Conservation (phyloP, 2,329 filamentous ascomycete species). For the Penicillium sclerotigenum region DNA sequence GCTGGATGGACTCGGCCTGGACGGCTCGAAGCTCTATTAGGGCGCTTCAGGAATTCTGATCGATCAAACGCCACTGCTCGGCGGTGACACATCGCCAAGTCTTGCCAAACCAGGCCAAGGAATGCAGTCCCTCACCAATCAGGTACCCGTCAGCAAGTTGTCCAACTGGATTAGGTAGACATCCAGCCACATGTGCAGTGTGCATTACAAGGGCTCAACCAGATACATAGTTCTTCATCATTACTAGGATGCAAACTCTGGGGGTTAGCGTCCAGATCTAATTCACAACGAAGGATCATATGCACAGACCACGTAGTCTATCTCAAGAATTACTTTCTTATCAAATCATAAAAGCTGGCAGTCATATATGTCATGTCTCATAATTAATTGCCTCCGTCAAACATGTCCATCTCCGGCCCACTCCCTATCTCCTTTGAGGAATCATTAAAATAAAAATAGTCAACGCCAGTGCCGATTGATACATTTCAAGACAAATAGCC, state of each 20-base stretch:
- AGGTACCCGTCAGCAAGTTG: background rate
- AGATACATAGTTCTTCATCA: background rate
- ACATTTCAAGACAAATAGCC: background rate
- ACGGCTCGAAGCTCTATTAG: background rate
- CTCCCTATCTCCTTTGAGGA: background rate
- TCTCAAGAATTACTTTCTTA: background rate
- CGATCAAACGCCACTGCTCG: slow-evolving; percentile 6
- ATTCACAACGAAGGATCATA: background rate
- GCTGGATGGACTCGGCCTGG: background rate
- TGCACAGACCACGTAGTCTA: background rate
- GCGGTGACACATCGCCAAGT: slow-evolving; percentile 1
- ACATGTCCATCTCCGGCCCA: background rate
- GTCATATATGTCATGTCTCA: slow-evolving; percentile 5
- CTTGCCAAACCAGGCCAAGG: background rate
- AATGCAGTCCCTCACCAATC: background rate
- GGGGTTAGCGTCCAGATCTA: background rate
- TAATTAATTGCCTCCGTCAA: background rate
- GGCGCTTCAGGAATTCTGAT: background rate
- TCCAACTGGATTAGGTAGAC: background rate
- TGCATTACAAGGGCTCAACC: background rate
- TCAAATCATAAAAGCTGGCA: background rate
- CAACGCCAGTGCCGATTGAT: slow-evolving; percentile 2
- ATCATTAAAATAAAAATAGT: background rate
- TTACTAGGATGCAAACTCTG: background rate
- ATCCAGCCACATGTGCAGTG: background rate